Conservation (phyloP, 2,329 filamentous ascomycete genomes). For the Aureobasidium vineae region DNA sequence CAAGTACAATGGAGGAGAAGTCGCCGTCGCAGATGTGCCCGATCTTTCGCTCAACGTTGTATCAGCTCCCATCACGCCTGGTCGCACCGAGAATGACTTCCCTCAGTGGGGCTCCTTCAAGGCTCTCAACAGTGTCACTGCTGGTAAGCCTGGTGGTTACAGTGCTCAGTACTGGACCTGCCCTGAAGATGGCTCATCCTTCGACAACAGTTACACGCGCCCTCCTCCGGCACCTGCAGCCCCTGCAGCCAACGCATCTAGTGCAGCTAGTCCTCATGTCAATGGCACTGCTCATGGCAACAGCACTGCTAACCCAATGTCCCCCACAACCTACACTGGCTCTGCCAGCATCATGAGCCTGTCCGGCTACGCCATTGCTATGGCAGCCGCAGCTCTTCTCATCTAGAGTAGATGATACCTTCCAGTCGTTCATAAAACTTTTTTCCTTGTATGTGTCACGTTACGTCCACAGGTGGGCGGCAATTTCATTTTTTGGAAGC, state of each 20-base stretch:
- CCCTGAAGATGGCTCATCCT: conserved; percentile 9
- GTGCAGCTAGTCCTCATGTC: not conserved
- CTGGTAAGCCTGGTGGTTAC: conserved; percentile 32
- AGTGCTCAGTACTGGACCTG: conserved; percentile 26
- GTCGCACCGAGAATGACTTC: conserved; percentile 39
- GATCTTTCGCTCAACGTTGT: conserved; percentile 44
- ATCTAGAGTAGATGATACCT: conserved; percentile 7
- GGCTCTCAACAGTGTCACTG: conserved; percentile 33
- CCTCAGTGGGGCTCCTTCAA: conserved; percentile 41
- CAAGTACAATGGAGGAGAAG: conserved; percentile 39
- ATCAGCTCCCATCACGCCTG: conserved; percentile 42
- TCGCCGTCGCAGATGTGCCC: conserved; percentile 38
- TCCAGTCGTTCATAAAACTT: not conserved
- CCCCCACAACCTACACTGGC: conserved; percentile 14
- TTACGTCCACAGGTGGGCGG: conserved; percentile 4
- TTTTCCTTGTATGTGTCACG: conserved; percentile 15
- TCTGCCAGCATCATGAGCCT: conserved; percentile 4
- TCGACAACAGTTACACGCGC: conserved; percentile 2
- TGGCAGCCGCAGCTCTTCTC: conserved; percentile 13
- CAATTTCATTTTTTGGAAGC: not conserved
- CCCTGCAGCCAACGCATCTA: not conserved
- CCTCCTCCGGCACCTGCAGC: not conserved
- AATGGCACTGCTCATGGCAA: conserved; percentile 12
- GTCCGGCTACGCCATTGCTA: not conserved
- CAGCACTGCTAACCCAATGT: conserved; percentile 4